Percentiles rank a stretch among this genome's conserved stretches.
Evolutionary conservation across 352 stramenopile species (phyloP).

Genomic region (Globisporangium carolinianum): DNA sequence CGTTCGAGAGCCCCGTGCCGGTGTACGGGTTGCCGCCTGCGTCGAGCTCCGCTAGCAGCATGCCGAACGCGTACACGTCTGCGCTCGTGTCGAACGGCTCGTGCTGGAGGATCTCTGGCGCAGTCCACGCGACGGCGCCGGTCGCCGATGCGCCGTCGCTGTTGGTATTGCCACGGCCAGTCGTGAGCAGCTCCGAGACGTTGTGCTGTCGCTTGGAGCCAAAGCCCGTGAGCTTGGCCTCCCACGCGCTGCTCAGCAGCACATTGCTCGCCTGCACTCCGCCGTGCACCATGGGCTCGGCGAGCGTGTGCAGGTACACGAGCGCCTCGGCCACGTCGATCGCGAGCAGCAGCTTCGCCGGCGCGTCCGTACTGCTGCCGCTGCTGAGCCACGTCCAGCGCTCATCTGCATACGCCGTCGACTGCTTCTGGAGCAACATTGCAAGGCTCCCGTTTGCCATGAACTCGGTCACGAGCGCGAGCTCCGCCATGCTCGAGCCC

Average conservation of each 20-base stretch:
- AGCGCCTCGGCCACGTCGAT: conserved; percentile 32
- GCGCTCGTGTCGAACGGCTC: conserved; percentile 13
- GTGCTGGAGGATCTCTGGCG: conserved; percentile 25
- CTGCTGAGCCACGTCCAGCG: conserved; percentile 13
- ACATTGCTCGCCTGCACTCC: conserved; percentile 12
- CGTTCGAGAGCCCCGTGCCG: conserved; percentile 4
- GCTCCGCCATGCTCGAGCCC: conserved; percentile 10
- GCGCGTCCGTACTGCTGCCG: conserved; percentile 21
- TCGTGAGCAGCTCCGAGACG: conserved; percentile 15
- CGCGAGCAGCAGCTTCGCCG: conserved; percentile 19
- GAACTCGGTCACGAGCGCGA: conserved; percentile 20
- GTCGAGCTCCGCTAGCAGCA: conserved; percentile 31
- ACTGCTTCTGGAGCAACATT: conserved; percentile 8
- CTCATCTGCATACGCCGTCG: background rate
- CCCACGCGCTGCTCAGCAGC: conserved; percentile 12
- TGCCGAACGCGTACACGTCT: conserved; percentile 28
- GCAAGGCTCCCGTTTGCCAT: conserved; percentile 16
- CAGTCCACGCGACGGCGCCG: conserved; percentile 21
- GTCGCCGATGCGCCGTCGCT: conserved; percentile 1
- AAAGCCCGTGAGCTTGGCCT: conserved; percentile 14
- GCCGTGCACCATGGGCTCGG: conserved; percentile 9
- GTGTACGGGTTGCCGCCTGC: conserved; percentile 22
- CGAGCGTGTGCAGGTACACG: conserved; percentile 29
- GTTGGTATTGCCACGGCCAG: background rate
- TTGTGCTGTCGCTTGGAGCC: background rate